Percentiles rank a stretch among this genome's conserved stretches.
These are phyloP conservation scores for Sedum album DNA, from an alignment of 164 flowering plant species.

Conservation along the genomic window DNA sequence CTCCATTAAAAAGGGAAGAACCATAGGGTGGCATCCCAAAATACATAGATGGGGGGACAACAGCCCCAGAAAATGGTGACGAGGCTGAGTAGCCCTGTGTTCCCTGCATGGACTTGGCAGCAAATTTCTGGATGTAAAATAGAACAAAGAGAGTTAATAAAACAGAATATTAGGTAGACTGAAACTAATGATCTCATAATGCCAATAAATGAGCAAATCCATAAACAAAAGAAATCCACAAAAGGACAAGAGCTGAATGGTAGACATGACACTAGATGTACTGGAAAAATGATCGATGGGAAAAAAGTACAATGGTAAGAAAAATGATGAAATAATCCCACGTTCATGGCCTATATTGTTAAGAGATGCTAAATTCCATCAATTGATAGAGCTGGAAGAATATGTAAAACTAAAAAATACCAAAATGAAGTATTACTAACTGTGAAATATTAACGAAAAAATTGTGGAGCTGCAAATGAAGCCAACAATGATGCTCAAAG, in stretches of 20 bases:
- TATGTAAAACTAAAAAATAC: too few relatives aligned
- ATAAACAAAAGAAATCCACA: neutral
- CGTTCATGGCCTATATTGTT: too few relatives aligned
- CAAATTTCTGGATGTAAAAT: constrained; percentile 46
- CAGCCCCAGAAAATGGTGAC: constrained; percentile 56
- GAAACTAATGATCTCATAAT: neutral
- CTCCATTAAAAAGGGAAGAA: constrained; percentile 61
- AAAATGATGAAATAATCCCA: neutral
- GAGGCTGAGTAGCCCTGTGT: constrained; percentile 58
- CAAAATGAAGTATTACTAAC: too few relatives aligned
- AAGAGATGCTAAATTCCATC: too few relatives aligned
- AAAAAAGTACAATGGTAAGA: neutral
- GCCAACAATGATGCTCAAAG: too few relatives aligned
- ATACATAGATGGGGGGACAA: constrained; percentile 80
- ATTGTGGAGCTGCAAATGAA: too few relatives aligned
- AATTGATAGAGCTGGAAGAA: too few relatives aligned
- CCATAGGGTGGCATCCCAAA: constrained; percentile 83
- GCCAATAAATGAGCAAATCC: neutral
- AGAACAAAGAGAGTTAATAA: neutral
- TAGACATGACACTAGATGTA: too few relatives aligned
- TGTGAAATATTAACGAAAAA: too few relatives aligned
- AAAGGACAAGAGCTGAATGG: too few relatives aligned
- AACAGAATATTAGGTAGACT: neutral
- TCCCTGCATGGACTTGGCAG: constrained; percentile 64
- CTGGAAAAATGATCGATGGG: too few relatives aligned